Base-by-base conservation (phyloP, 2,329 filamentous ascomycete genomes). In the Penicillium olsonii region DNA sequence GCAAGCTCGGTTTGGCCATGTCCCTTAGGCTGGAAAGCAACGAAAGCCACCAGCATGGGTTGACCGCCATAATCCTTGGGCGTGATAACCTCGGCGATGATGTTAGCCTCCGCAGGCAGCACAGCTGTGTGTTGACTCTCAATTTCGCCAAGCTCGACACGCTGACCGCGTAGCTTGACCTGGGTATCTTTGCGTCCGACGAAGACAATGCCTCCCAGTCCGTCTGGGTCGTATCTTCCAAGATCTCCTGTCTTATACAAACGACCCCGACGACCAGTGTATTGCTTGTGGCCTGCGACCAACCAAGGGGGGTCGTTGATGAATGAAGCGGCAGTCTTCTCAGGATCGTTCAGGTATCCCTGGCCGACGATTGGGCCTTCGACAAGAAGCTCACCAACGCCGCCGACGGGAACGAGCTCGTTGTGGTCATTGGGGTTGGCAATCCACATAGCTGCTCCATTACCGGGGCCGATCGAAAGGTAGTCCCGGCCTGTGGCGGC, bases 31-130 rank as follows among this genome's bases (percentile, higher is more conserved):
- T 66, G 59, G 2, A 53, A 52, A 5, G 66, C 58, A 39, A 69
- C 48, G 26, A 70, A 69, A 14, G 65, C 66, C 0, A 69, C 64
- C 17, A 69, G 52, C 1, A 59, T 67, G 3, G 62, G 48, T 37
- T 69, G 65, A 2, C 61, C 56, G 0, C 63, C 59, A 11, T 59
- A 53, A 6, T 56, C 60, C n/a, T 61, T 57, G 2, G 67, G 63
- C 2, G 52, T 54, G 56, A 81, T 75, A 11, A 81, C 76, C 55
- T 81, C 79, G 2, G 71, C 75, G 20, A 78, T 75, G 0, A 79
- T 68, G 3, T 70, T 72, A 10, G 63, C 50, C 6, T 65, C 61
- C 1, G 63, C 50, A 6, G 63, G 62, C n/a, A 71, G 49, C 33
- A 60, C 52, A 11, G 55, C 60, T 29, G 57, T 60, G 14, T 70